Evolutionary conservation across 371 early-diverging fungal species (phyloP).

Genomic region (Circinella minor): DNA sequence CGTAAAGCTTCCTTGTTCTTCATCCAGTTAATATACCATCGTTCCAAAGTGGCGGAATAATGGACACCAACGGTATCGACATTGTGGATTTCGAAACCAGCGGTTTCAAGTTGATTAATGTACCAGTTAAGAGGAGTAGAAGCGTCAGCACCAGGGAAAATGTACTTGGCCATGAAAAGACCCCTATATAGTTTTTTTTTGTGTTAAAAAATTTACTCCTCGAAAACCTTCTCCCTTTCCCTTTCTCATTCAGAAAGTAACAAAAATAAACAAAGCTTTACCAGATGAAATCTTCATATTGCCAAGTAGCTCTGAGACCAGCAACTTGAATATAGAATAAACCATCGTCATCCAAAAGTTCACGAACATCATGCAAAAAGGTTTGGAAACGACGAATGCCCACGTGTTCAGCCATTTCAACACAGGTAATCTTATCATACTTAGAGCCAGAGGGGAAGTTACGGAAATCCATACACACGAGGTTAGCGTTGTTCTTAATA

Average conservation of each 20-base stretch:
- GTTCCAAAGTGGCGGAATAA: conserved; percentile 93
- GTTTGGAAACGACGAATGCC: conserved; percentile 91
- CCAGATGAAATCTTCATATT: conserved; percentile 89
- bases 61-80: conserved; percentile 95
- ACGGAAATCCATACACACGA: conserved; percentile 95
- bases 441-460: conserved; percentile 87
- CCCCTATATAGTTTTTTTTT: conserved; percentile 59
- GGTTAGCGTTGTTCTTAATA: conserved; percentile 76
- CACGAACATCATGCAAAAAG: conserved; percentile 91
- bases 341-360: conserved; percentile 96
- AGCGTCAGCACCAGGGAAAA: conserved; percentile 98
- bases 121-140: conserved; percentile 96
- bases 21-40: conserved; percentile 98
- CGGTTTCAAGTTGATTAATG: conserved; percentile 85
- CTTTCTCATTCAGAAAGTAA: no score
- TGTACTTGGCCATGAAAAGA: conserved; percentile 97
- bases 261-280: conserved; percentile 15
- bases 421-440: conserved; percentile 93
- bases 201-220: conserved; percentile 16
- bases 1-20: conserved; percentile 85
- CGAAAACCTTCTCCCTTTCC: no score
- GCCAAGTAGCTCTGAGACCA: conserved; percentile 90
- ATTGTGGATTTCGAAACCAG: conserved; percentile 91
- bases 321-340: conserved; percentile 97
- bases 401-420: conserved; percentile 99